phyloP scores from a whole-genome alignment of 345 rosid species.

The Lumnitzera littorea region DNA sequence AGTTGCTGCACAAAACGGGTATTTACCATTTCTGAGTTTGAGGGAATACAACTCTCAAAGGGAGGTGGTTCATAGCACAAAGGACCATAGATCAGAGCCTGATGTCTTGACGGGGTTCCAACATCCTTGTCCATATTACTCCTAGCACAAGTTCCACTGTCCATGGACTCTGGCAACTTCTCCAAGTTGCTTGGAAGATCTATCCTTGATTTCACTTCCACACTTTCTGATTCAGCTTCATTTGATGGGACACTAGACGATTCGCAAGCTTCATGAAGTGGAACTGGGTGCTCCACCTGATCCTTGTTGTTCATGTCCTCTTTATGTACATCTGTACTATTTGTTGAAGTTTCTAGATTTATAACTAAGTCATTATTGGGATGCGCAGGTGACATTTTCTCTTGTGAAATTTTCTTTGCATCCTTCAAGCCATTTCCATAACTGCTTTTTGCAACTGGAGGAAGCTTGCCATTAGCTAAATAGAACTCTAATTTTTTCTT shows the following conservation, averaged over 20 bases:
- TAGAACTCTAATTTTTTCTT: slow-evolving; percentile 84
- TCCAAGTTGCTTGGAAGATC: slow-evolving; percentile 30
- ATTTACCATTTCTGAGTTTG: slow-evolving; percentile 30
- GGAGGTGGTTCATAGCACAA: slow-evolving; percentile 51
- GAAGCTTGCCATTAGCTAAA: slow-evolving; percentile 63
- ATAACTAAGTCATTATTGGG: slow-evolving; percentile 42
- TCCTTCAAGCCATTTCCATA: slow-evolving; percentile 37
- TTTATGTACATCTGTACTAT: slow-evolving; percentile 32
- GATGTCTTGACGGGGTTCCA: slow-evolving; percentile 20
- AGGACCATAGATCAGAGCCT: slow-evolving; percentile 42
- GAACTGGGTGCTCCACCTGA: slow-evolving; percentile 34
- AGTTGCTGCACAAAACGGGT: slow-evolving; percentile 24
- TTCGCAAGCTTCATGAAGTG: slow-evolving; percentile 30
- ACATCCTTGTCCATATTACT: slow-evolving; percentile 18
- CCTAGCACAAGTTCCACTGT: slow-evolving; percentile 17
- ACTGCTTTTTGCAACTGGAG: slow-evolving; percentile 43
- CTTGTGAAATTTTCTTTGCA: slow-evolving; percentile 11
- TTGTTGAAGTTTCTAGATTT: slow-evolving; percentile 43
- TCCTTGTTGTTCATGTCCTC: slow-evolving; percentile 41
- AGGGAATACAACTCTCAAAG: slow-evolving; percentile 22
- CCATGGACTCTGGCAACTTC: slow-evolving; percentile 25
- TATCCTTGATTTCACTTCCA: slow-evolving; percentile 30
- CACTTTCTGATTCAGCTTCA: slow-evolving; percentile 44
- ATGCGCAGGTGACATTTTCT: slow-evolving; percentile 22
- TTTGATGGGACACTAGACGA: slow-evolving; percentile 30